Evolutionary conservation across 371 early-diverging fungal species (phyloP).

Genomic region (Lichtheimia ornata): DNA sequence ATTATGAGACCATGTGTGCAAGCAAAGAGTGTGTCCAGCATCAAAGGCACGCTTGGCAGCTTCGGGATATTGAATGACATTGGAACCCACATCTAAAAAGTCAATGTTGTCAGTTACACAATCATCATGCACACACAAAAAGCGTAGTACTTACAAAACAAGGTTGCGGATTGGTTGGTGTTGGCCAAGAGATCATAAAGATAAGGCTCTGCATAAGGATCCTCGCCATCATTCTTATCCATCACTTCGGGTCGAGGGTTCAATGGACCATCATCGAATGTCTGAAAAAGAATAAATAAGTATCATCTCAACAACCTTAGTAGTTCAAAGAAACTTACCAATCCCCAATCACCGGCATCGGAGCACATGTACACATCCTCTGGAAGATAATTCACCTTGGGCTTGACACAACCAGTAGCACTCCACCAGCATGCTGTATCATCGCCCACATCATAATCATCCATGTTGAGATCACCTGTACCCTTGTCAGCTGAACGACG

Average conservation of each 20-base stretch:
- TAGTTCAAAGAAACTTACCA: slow-evolving; percentile 21
- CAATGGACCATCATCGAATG: slow-evolving; percentile 40
- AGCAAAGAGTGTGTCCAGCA: slow-evolving; percentile 43
- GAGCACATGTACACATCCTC: slow-evolving; percentile 41
- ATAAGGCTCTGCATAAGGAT: slow-evolving; percentile 30
- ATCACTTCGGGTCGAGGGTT: slow-evolving; percentile 17
- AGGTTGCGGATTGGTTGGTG: slow-evolving; percentile 24
- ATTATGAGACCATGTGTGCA: slow-evolving; percentile 43
- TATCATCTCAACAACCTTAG: background rate
- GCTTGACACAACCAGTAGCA: slow-evolving; percentile 39
- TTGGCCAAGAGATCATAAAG: slow-evolving; percentile 29
- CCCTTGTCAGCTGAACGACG: slow-evolving; percentile 16
- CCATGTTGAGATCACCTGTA: slow-evolving; percentile 19
- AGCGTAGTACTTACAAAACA: slow-evolving; percentile 45
- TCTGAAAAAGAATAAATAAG: slow-evolving; percentile 13
- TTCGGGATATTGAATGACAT: slow-evolving; percentile 38
- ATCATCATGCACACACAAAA: background rate
- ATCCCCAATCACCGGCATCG: slow-evolving; percentile 49
- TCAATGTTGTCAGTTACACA: background rate
- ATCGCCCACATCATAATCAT: slow-evolving; percentile 20
- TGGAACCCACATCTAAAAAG: slow-evolving; percentile 43
- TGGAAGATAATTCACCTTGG: slow-evolving; percentile 42
- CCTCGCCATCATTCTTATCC: slow-evolving; percentile 3
- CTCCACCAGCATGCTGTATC: slow-evolving; percentile 47
- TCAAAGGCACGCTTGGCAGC: slow-evolving; percentile 40